Percentiles rank a stretch among this genome's conserved stretches.
Conservation (phyloP, 441 rosid genomes). For the Erodium texanum region DNA sequence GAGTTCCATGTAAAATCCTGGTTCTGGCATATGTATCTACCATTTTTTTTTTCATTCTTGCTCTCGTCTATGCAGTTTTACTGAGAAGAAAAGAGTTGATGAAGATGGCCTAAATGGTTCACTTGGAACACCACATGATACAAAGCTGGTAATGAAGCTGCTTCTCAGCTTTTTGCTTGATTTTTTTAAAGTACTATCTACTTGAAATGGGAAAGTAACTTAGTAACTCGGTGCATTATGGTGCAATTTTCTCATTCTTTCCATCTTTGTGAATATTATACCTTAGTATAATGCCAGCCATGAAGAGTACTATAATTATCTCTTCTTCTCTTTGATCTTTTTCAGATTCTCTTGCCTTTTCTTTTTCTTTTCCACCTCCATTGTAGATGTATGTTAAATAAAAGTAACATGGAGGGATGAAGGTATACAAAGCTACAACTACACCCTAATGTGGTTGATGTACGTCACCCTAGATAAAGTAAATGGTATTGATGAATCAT, state of each 20-base stretch:
- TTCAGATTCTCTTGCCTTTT: not conserved
- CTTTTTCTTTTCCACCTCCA: not conserved
- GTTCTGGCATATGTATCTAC: not conserved
- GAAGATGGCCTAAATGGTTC: constrained; percentile 24
- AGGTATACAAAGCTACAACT: not conserved
- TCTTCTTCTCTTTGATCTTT: not conserved
- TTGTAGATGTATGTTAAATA: not conserved
- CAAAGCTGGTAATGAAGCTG: constrained; percentile 13
- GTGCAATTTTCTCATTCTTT: not conserved
- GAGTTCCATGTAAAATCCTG: not conserved
- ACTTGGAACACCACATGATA: constrained; percentile 1
- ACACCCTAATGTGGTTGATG: not conserved
- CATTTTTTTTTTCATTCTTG: not conserved
- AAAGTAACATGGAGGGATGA: not conserved
- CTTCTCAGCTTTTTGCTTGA: not conserved
- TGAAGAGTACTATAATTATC: not conserved
- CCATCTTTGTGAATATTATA: not conserved
- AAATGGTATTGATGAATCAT: not conserved
- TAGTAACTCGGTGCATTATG: not conserved
- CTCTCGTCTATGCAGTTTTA: constrained; percentile 46
- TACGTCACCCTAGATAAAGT: not conserved
- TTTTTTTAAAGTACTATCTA: not conserved
- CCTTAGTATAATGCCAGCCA: not conserved
- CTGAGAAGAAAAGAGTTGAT: constrained; percentile 46
- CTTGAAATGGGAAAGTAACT: not conserved